These are phyloP conservation scores for Trypanosoma theileri DNA, from an alignment of 208 protist genomes.

Conservation along the genomic window DNA sequence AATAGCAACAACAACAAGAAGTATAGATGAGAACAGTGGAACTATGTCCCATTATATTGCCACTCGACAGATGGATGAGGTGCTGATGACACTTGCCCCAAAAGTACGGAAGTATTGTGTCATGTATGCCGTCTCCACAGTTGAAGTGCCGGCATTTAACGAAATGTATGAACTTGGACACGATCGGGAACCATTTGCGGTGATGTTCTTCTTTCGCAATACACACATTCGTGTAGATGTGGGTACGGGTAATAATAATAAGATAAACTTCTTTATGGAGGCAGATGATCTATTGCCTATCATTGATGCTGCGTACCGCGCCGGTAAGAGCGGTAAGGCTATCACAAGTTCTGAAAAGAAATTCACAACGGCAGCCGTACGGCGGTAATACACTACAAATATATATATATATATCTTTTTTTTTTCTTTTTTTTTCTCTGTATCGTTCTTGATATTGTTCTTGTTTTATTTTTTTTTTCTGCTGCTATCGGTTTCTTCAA, in stretches of 20 bases:
- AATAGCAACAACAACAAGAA: constrained; percentile 76
- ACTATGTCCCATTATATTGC: constrained; percentile 56
- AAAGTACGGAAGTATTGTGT: constrained; percentile 85
- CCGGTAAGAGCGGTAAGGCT: constrained; percentile 94
- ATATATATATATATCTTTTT: background rate
- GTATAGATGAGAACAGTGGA: constrained; percentile 8
- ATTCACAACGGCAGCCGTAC: constrained; percentile 90
- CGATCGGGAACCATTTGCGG: constrained; percentile 95
- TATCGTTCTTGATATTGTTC: background rate
- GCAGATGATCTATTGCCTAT: constrained; percentile 98
- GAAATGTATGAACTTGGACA: constrained; percentile 98
- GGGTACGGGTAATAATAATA: constrained; percentile 99
- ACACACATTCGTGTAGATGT: constrained; percentile 99
- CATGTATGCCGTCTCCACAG: constrained; percentile 77
- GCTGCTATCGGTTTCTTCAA: no score
- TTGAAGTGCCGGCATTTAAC: constrained; percentile 97
- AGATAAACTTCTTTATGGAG: constrained; percentile 98
- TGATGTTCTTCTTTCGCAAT: constrained; percentile 99
- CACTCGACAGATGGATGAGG: constrained; percentile 72
- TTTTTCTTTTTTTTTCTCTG: background rate
- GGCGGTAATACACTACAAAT: constrained; percentile 21
- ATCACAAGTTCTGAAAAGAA: constrained; percentile 96
- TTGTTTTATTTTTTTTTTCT: constrained; percentile 20
- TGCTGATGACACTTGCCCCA: constrained; percentile 61
- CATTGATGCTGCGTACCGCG: constrained; percentile 96